Base-by-base conservation (phyloP, 768 basidiomycete genomes). In the Suillus bovinus region DNA sequence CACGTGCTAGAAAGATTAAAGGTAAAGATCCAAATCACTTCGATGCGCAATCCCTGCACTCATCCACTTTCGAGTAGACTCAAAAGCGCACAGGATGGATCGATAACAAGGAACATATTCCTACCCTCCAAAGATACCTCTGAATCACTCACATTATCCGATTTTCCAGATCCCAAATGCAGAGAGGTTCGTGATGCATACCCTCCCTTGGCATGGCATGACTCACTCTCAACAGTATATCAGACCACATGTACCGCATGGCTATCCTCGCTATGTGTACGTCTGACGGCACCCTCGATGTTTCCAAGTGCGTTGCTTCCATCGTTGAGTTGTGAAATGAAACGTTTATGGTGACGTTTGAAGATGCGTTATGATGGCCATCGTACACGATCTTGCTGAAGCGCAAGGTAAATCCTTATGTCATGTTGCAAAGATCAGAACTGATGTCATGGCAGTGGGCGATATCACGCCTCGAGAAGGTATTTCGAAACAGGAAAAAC, bases 241-340 rank as follows among this genome's bases (percentile, higher is more conserved):
- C 94, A 9, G 96, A 99, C 74, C 96, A 98, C 70, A 98, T 97
- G 96, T 93, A 94, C 72, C 82, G 96, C 53, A 98, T 99, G 96
- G 90, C 94, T 2, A 73, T 98, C n/a, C 82, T 99, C 47, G 89
- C 94, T 5, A 89, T 99, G 86, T 90, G 94, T 63, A 84, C 86
- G 6, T 88, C 93, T 0, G 93, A 93, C 69, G 57, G 76, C n/a
- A 81, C 79, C 1, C 81, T 94, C 9, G 90, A 93, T 72, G 74
- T 91, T 31, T 74, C 90, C 68, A 90, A 89, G 93, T 93, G 63
- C 58, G 84, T 70, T 38, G 59, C 9, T 36, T n/a, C 10, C 5
- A 7, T 63, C 13, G n/a, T 31, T 4, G 20, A 0, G 11, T 11
- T 13, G 22, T 44, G 29, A 16, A 31, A 14, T n/a, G 16, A 16